Percentiles rank a stretch among this genome's conserved stretches.
Conservation (phyloP, 441 rosid species). For the Melastoma candidum region DNA sequence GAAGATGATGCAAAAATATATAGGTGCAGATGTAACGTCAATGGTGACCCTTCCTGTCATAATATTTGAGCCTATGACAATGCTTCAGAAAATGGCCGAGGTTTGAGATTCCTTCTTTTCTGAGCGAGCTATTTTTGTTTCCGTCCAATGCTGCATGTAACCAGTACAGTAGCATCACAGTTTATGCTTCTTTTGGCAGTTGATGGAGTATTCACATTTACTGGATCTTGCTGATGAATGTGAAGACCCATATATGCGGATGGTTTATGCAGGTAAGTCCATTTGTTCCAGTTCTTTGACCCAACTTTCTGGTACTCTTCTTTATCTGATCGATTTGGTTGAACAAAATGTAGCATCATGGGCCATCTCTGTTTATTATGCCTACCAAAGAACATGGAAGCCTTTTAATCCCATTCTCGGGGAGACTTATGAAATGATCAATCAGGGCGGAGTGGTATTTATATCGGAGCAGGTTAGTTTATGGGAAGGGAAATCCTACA, state of each 20-base stretch:
- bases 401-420: slow-evolving; percentile 8
- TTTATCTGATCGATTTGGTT: slow-evolving; percentile 2
- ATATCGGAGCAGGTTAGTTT: slow-evolving; percentile 5
- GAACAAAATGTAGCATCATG: slow-evolving; percentile 1
- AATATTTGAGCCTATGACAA: too few species aligned
- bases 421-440: slow-evolving; percentile 5
- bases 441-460: neutral
- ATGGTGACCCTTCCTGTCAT: too few species aligned
- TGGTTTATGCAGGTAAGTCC: slow-evolving; percentile 80
- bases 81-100: slow-evolving; percentile 71
- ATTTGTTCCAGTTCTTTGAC: slow-evolving; percentile 4
- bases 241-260: slow-evolving; percentile 87
- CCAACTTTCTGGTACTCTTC: too few species aligned
- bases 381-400: slow-evolving; percentile 8
- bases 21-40: too few species aligned
- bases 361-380: slow-evolving; percentile 14
- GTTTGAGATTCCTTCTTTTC: slow-evolving; percentile 25
- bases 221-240: slow-evolving; percentile 84
- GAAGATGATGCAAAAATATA: too few species aligned
- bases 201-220: slow-evolving; percentile 92
- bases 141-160: neutral
- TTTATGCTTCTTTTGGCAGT: slow-evolving; percentile 28
- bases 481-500: too few species aligned
- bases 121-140: neutral
- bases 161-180: too few species aligned